A percentile compares a stretch with the other conserved stretches of the same genome.
phyloP scores from a whole-genome alignment of 306 rosid species.

The Vigna trinervia region DNA sequence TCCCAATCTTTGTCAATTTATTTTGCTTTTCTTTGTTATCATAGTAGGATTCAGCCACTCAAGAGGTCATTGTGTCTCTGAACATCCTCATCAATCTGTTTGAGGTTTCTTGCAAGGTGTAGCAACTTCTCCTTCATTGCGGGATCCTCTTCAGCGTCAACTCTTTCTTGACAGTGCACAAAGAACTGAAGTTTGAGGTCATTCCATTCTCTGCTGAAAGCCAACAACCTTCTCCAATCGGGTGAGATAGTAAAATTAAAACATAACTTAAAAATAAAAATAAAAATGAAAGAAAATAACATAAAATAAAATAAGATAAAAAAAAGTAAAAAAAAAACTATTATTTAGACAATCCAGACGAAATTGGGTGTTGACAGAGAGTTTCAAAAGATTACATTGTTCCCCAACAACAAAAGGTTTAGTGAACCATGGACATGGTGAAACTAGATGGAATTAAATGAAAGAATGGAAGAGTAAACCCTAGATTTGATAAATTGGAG shows the following conservation, averaged over 20 bases:
- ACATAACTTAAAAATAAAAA: too few species aligned
- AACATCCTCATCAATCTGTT: constrained; percentile 92
- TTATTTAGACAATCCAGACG: too few species aligned
- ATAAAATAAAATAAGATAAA: too few species aligned
- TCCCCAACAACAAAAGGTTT: too few species aligned
- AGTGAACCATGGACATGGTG: too few species aligned
- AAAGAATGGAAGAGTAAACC: too few species aligned
- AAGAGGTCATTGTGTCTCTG: constrained; percentile 82
- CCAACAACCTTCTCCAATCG: constrained; percentile 86
- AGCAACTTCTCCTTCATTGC: constrained; percentile 77
- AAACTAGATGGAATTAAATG: too few species aligned
- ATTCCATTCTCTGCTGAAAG: constrained; percentile 85
- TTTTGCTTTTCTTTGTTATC: constrained; percentile 67
- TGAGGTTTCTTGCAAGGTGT: constrained; percentile 80
- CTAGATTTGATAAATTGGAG: too few species aligned
- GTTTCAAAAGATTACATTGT: too few species aligned
- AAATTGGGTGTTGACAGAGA: too few species aligned
- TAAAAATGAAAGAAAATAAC: too few species aligned
- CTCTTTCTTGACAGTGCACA: constrained; percentile 62
- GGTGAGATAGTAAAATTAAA: constrained; percentile 40
- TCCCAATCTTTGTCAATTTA: constrained; percentile 77
- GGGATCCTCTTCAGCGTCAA: constrained; percentile 60
- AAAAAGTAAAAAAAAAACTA: too few species aligned
- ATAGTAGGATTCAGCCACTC: constrained; percentile 70
- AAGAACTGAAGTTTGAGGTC: constrained; percentile 79